Conservation (phyloP, 1,284 basidiomycete species). For the Inonotus hispidus region DNA sequence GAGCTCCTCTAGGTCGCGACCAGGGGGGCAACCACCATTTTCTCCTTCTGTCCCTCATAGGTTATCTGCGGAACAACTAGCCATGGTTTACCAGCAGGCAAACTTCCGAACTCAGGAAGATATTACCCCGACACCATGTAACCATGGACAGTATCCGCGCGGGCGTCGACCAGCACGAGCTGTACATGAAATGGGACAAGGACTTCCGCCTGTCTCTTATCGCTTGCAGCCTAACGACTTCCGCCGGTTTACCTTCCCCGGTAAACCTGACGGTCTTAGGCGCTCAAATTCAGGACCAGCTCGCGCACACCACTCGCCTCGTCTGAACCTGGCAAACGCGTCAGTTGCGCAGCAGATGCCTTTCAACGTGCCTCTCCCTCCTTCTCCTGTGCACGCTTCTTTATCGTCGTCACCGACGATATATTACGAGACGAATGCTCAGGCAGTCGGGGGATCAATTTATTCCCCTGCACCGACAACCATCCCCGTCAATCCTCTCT, state of each 20-base stretch:
- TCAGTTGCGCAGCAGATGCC: constrained; percentile 22
- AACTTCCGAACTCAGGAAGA: constrained; percentile 11
- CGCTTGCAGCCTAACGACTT: constrained; percentile 8
- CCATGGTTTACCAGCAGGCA: constrained; percentile 12
- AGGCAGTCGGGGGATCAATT: not conserved
- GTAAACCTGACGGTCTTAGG: constrained; percentile 29
- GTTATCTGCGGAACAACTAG: constrained; percentile 1
- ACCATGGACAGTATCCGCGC: constrained; percentile 2
- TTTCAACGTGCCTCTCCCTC: constrained; percentile 24
- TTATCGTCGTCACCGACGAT: constrained; percentile 16
- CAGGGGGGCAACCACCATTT: constrained; percentile 16
- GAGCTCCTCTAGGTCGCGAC: not conserved
- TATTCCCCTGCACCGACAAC: not conserved
- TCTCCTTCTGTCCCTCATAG: constrained; percentile 21
- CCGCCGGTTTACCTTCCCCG: constrained; percentile 23
- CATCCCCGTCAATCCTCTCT: constrained; percentile 11
- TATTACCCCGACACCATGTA: constrained; percentile 7
- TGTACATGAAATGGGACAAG: constrained; percentile 17
- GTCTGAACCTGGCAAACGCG: constrained; percentile 23
- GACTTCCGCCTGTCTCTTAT: constrained; percentile 8
- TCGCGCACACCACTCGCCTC: constrained; percentile 7
- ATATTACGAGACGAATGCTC: constrained; percentile 17
- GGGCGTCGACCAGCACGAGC: constrained; percentile 11
- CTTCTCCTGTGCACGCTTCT: constrained; percentile 13
- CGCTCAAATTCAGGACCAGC: constrained; percentile 35